These are phyloP conservation scores for Delphinella strobiligena DNA, from an alignment of 2,329 filamentous ascomycete genomes.

Conservation along the genomic window DNA sequence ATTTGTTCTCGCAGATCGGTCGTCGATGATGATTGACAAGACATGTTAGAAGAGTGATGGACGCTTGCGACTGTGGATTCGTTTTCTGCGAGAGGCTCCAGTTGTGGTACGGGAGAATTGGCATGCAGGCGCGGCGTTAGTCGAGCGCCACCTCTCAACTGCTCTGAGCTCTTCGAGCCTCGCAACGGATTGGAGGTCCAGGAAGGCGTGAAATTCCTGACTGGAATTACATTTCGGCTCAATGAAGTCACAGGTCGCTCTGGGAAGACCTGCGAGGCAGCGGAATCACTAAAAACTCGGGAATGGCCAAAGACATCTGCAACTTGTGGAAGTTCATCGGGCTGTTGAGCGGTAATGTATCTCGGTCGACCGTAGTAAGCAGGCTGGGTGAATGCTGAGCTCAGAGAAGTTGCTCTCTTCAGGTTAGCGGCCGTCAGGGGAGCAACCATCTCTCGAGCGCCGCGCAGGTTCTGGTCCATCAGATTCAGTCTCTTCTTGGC, in stretches of 20 bases:
- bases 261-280: slow-evolving; percentile 34
- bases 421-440: slow-evolving; percentile 26
- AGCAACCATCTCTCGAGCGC: slow-evolving; percentile 46
- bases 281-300: slow-evolving; percentile 46
- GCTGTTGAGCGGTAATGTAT: not conserved
- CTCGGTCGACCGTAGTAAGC: not conserved
- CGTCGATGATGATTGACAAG: slow-evolving; percentile 23
- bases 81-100: slow-evolving; percentile 30
- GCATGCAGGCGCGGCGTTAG: slow-evolving; percentile 14
- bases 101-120: slow-evolving; percentile 19
- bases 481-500: slow-evolving; percentile 82
- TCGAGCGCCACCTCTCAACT: slow-evolving; percentile 12
- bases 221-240: slow-evolving; percentile 9
- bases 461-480: slow-evolving; percentile 83
- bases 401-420: slow-evolving; percentile 24
- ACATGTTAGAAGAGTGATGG: not conserved
- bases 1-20: slow-evolving; percentile 72
- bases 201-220: slow-evolving; percentile 9
- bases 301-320: slow-evolving; percentile 36
- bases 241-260: slow-evolving; percentile 18
- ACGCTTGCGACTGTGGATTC: not conserved
- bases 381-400: slow-evolving; percentile 2
- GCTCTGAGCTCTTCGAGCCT: slow-evolving; percentile 25
- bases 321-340: not conserved
- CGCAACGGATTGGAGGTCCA: slow-evolving; percentile 14